These are phyloP conservation scores for Zasmidium cellare DNA, from an alignment of 2,329 filamentous ascomycete species.

Conservation along the genomic window DNA sequence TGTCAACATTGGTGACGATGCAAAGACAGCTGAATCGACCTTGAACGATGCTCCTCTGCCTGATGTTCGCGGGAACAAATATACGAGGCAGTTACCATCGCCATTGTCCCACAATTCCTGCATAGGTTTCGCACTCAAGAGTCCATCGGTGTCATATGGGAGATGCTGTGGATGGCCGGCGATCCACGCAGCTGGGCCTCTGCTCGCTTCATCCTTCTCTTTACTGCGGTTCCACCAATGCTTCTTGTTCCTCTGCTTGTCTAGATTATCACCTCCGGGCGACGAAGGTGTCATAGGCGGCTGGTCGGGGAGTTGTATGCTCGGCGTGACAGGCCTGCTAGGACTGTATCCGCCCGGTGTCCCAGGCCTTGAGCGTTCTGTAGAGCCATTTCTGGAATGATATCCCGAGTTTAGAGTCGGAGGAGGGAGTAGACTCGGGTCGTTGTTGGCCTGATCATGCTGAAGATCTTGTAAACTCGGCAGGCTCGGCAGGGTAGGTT, in stretches of 20 bases:
- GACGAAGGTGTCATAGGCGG: conserved; percentile 12
- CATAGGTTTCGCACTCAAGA: conserved; percentile 55
- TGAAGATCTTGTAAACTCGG: conserved; percentile 27
- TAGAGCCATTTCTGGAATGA: conserved; percentile 20
- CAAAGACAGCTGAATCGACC: conserved; percentile 59
- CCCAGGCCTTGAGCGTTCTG: conserved; percentile 22
- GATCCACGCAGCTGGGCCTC: conserved; percentile 56
- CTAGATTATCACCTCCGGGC: conserved; percentile 16
- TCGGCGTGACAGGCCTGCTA: conserved; percentile 27
- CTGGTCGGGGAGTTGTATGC: conserved; percentile 21
- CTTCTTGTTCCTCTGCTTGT: conserved; percentile 29
- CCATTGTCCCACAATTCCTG: conserved; percentile 61
- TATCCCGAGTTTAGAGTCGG: conserved; percentile 17
- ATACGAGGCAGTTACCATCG: conserved; percentile 62
- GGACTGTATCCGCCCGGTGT: conserved; percentile 19
- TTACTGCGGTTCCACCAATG: conserved; percentile 35
- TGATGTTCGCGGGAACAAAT: conserved; percentile 60
- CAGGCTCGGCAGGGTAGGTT: conserved; percentile 13
- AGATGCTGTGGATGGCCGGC: conserved; percentile 58
- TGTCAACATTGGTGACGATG: conserved; percentile 57
- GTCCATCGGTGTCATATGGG: conserved; percentile 54
- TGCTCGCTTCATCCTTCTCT: conserved; percentile 34
- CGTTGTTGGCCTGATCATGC: conserved; percentile 13
- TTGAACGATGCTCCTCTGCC: conserved; percentile 61
- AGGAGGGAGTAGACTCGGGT: conserved; percentile 19